Percentiles rank a stretch among this genome's conserved stretches.
These are phyloP conservation scores for Groenewaldozyma salmanticensis DNA, from an alignment of 805 yeast species.

Conservation along the genomic window DNA sequence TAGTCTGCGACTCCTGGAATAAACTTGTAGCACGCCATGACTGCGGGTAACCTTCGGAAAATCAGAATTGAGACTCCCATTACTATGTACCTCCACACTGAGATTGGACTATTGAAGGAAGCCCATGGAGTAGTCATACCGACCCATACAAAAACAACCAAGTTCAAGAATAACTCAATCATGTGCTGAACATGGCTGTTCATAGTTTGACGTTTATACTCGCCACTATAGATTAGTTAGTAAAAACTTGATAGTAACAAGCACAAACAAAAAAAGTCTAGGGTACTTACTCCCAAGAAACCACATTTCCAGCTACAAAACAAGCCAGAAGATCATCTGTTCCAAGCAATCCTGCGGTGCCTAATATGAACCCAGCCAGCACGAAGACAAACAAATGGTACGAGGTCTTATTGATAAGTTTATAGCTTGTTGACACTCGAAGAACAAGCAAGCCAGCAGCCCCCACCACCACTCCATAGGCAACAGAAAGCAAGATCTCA, in stretches of 20 bases:
- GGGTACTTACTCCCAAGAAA: slow-evolving; percentile 46
- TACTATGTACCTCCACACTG: slow-evolving; percentile 28
- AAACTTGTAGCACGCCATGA: slow-evolving; percentile 40
- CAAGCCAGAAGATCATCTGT: slow-evolving; percentile 65
- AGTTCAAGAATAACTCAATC: slow-evolving; percentile 53
- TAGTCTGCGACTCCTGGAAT: slow-evolving; percentile 54
- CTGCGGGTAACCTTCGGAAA: slow-evolving; percentile 28
- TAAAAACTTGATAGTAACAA: neutral
- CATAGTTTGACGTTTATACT: slow-evolving; percentile 48
- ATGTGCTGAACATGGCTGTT: slow-evolving; percentile 57
- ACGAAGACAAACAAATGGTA: slow-evolving; percentile 45
- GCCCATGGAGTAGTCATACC: slow-evolving; percentile 69
- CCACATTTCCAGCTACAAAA: slow-evolving; percentile 63
- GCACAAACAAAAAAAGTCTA: slow-evolving; percentile 2
- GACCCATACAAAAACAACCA: slow-evolving; percentile 58
- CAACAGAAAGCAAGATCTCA: slow-evolving; percentile 48
- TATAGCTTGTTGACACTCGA: slow-evolving; percentile 35
- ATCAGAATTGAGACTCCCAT: slow-evolving; percentile 25
- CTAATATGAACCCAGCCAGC: slow-evolving; percentile 50
- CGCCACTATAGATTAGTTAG: slow-evolving; percentile 30
- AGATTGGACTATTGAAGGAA: slow-evolving; percentile 35
- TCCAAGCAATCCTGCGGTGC: slow-evolving; percentile 53
- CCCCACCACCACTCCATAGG: slow-evolving; percentile 45
- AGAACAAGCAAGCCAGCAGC: slow-evolving; percentile 43
- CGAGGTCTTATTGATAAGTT: slow-evolving; percentile 53